phyloP scores from a whole-genome alignment of 2,329 filamentous ascomycete genomes.

The Rosellinia necatrix region DNA sequence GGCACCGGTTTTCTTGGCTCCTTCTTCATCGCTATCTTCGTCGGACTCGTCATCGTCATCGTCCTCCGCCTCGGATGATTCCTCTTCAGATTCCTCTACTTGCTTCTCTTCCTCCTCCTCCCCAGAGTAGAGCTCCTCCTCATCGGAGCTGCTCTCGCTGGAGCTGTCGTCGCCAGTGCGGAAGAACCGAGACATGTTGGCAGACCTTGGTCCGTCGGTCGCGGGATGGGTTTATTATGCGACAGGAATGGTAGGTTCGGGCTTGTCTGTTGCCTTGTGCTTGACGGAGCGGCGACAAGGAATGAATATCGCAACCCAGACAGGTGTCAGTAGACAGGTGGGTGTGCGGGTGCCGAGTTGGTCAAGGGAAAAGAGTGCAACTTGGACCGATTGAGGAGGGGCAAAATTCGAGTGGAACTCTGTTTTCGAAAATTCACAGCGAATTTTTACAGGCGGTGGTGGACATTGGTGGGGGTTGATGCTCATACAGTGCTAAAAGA shows the following conservation, averaged over 20 bases:
- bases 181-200: constrained; percentile 95
- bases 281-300: constrained; percentile 3
- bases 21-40: constrained; percentile 66
- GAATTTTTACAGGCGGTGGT: constrained; percentile 40
- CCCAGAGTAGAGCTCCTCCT: constrained; percentile 90
- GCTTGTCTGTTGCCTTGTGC: neutral
- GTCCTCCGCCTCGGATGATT: constrained; percentile 56
- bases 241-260: neutral
- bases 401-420: constrained; percentile 32
- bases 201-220: constrained; percentile 28
- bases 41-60: constrained; percentile 58
- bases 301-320: constrained; percentile 11
- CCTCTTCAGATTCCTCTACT: constrained; percentile 57
- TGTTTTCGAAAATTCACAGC: constrained; percentile 39
- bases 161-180: constrained; percentile 91
- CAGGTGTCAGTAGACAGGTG: constrained; percentile 1
- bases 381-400: constrained; percentile 35
- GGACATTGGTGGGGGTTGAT: constrained; percentile 36
- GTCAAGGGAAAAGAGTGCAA: constrained; percentile 18
- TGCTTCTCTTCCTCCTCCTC: constrained; percentile 67
- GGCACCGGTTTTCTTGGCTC: constrained; percentile 69
- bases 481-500: constrained; percentile 14
- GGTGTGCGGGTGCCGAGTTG: constrained; percentile 22
- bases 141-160: constrained; percentile 91
- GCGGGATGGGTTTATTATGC: neutral